phyloP scores from a whole-genome alignment of 2,329 filamentous ascomycete species.

The Grosmannia serpens region DNA sequence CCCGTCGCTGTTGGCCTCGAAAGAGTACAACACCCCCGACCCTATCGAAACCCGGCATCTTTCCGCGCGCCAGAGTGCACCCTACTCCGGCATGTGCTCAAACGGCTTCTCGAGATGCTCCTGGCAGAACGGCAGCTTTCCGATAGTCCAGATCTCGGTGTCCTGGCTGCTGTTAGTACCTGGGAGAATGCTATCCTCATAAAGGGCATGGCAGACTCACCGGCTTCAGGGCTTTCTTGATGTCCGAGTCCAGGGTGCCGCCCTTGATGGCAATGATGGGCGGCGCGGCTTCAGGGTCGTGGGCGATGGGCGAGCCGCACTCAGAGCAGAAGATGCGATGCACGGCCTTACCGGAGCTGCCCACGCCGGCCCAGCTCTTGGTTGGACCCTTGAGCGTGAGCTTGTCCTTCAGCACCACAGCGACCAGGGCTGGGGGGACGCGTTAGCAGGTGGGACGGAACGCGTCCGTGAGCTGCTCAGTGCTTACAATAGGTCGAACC shows the following conservation, averaged over 20 bases:
- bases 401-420: constrained; percentile 55
- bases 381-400: constrained; percentile 50
- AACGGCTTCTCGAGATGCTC: constrained; percentile 54
- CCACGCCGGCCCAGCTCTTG: constrained; percentile 52
- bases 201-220: constrained; percentile 18
- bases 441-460: neutral
- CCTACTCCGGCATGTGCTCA: constrained; percentile 47
- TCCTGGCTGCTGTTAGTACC: constrained; percentile 25
- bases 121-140: constrained; percentile 60
- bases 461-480: neutral
- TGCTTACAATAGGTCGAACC: constrained; percentile 56
- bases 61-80: too few species aligned
- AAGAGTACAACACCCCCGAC: constrained; percentile 86
- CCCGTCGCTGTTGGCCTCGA: constrained; percentile 68
- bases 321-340: constrained; percentile 60
- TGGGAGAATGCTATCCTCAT: constrained; percentile 14
- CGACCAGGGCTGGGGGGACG: constrained; percentile 42
- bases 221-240: constrained; percentile 58
- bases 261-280: constrained; percentile 60
- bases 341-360: constrained; percentile 49
- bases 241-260: constrained; percentile 49
- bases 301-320: constrained; percentile 58
- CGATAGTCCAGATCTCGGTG: constrained; percentile 58
- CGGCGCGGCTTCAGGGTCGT: constrained; percentile 59
- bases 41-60: too few species aligned